phyloP scores from a whole-genome alignment of 2,329 filamentous ascomycete genomes.

The Pseudogymnoascus sp. region DNA sequence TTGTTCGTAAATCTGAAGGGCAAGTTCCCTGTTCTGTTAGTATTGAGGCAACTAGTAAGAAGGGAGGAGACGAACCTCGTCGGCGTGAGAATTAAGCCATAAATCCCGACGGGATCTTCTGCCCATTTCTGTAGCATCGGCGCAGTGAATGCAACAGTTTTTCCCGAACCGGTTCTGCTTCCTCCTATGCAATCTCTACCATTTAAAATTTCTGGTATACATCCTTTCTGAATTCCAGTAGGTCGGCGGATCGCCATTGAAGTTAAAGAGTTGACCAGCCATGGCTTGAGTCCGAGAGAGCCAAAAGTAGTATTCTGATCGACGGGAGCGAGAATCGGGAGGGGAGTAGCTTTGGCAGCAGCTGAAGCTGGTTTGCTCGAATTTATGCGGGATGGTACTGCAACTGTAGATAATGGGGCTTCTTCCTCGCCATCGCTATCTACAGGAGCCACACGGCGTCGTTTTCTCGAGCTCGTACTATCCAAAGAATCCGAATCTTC shows the following conservation, averaged over 20 bases:
- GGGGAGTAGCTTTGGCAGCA: slow-evolving; percentile 8
- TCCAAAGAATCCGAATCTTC: slow-evolving; percentile 28
- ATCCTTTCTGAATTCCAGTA: slow-evolving; percentile 86
- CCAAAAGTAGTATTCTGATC: slow-evolving; percentile 61
- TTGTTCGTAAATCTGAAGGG: slow-evolving; percentile 93
- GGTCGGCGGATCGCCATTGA: slow-evolving; percentile 78
- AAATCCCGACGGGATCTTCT: slow-evolving; percentile 85
- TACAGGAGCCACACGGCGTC: slow-evolving; percentile 12
- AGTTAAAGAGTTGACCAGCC: slow-evolving; percentile 75
- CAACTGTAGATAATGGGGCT: background rate
- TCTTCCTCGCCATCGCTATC: slow-evolving; percentile 8
- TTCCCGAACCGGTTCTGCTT: slow-evolving; percentile 90
- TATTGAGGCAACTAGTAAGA: background rate
- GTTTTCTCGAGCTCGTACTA: slow-evolving; percentile 25
- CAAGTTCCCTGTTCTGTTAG: slow-evolving; percentile 59
- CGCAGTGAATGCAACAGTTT: slow-evolving; percentile 91
- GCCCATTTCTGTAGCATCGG: slow-evolving; percentile 93
- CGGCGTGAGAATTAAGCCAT: slow-evolving; percentile 80
- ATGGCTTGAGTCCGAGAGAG: slow-evolving; percentile 67
- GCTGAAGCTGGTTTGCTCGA: background rate
- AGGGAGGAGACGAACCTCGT: slow-evolving; percentile 49
- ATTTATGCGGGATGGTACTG: slow-evolving; percentile 10
- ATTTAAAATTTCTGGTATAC: slow-evolving; percentile 86
- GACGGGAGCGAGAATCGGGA: slow-evolving; percentile 41
- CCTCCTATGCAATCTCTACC: slow-evolving; percentile 93